Base-by-base conservation (phyloP, 139 green algal genomes). In the Coelastrella sp. region DNA sequence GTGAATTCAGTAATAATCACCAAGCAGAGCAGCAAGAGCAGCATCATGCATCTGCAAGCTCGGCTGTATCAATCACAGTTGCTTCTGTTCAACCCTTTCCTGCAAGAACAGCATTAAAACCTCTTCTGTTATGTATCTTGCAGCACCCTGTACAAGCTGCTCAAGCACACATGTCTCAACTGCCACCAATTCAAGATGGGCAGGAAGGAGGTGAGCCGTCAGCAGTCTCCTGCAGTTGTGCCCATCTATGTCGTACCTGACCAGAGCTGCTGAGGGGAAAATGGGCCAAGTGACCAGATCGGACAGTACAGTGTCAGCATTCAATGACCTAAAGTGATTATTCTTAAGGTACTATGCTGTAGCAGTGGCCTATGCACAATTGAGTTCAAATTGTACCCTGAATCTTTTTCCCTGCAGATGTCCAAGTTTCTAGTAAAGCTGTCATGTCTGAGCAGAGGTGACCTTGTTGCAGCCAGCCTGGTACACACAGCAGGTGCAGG, bases 121-220 rank as follows among this genome's bases (percentile, higher is more conserved):
- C n/a, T n/a, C n/a, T n/a, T n/a, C n/a, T n/a, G 40, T 79, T 25
- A n/a, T 7, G 8, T 60, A 7, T 59, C 6, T 2, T 59, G 51
- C 92, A 96, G 93, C 50, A 94, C 91, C 32, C 78, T 99, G 64
- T 94, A 96, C 89, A 96, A 96, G 83, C 92, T 99, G 87, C 85
- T 98, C 40, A 87, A 92, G 9, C 91, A 89, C 86, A 94, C 91
- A 17, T 99, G 97, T 91, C 83, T 96, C 53, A 81, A 97, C 94
- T 99, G 97, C 92, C 95, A 95, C 92, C 89, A 93, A 51, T 94
- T 99, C 69, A 95, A 95, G 57, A 94, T 98, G 92, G 77, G 75
- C 15, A 76, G 87, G 1, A 80, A 84, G 7, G 89, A 95, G 87
- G 93, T 98, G 81, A 74, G 85, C 17, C 19, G 11, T 15, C 64